phyloP scores from a whole-genome alignment of 1,284 basidiomycete species.

The Austropuccinia psidii region DNA sequence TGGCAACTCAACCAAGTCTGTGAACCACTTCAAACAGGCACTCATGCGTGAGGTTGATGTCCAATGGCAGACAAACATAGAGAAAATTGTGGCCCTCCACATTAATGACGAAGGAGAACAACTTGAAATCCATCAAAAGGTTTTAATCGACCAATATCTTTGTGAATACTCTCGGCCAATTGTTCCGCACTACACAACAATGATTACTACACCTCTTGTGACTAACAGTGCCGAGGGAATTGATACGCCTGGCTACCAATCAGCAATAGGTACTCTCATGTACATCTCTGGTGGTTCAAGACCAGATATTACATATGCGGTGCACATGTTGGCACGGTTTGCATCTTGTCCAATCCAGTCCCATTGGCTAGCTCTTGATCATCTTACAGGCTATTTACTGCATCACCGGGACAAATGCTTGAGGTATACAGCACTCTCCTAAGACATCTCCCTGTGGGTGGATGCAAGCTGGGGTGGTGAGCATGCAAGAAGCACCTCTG shows the following conservation, averaged over 20 bases:
- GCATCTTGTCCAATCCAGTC: neutral
- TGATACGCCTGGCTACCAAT: neutral
- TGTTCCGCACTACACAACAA: neutral
- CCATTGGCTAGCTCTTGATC: neutral
- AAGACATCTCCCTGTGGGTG: neutral
- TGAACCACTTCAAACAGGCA: neutral
- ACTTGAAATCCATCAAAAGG: neutral
- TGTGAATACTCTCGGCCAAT: neutral
- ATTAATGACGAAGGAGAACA: neutral
- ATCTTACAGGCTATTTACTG: neutral
- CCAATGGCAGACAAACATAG: neutral
- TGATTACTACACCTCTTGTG: neutral
- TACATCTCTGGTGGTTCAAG: neutral
- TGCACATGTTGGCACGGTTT: neutral
- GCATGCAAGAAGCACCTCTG: neutral
- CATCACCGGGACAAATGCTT: no score
- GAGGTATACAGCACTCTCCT: no score
- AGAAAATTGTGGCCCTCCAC: neutral
- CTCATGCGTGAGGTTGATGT: neutral
- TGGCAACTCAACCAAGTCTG: neutral
- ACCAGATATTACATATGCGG: neutral
- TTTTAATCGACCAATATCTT: neutral
- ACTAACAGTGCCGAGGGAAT: neutral
- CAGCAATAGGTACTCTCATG: neutral
- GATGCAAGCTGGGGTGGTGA: slow-evolving; percentile 7